phyloP scores from a whole-genome alignment of 108 stramenopile species.

The Cyclotella sp. region DNA sequence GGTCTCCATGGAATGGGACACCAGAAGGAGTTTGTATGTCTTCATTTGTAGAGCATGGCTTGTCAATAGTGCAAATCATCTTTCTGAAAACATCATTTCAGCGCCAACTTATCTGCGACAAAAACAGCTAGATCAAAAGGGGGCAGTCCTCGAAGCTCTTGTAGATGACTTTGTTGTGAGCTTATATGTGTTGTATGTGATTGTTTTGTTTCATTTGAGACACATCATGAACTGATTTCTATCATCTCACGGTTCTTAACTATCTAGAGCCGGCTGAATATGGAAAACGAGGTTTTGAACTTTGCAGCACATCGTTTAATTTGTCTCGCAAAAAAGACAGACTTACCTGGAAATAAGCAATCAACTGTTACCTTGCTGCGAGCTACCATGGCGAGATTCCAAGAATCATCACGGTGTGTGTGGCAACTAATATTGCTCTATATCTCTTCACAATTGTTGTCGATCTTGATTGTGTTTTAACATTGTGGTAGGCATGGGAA shows the following conservation, averaged over 20 bases:
- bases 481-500: neutral
- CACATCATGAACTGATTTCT: too few species aligned
- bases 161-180: conserved; percentile 30
- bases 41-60: conserved; percentile 47
- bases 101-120: neutral
- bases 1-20: conserved; percentile 29
- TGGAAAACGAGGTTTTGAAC: conserved; percentile 37
- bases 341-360: neutral
- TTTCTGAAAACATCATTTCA: neutral
- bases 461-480: neutral
- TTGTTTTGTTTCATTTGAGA: neutral
- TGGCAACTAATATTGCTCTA: neutral
- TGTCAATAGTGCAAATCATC: conserved; percentile 18
- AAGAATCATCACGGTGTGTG: neutral
- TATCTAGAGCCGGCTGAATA: conserved; percentile 9
- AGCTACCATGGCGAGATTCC: conserved; percentile 19
- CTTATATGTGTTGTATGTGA: neutral
- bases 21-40: conserved; percentile 15
- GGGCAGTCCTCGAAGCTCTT: conserved; percentile 37
- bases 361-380: conserved; percentile 34
- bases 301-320: conserved; percentile 36
- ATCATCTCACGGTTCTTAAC: neutral
- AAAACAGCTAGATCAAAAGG: conserved; percentile 28
- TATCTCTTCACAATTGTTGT: neutral
- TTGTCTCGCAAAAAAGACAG: conserved; percentile 5